A percentile compares a stretch with the other conserved stretches of the same genome.
Evolutionary conservation across 1,284 basidiomycete species (phyloP).

Genomic region (Trichosporon sp.): DNA sequence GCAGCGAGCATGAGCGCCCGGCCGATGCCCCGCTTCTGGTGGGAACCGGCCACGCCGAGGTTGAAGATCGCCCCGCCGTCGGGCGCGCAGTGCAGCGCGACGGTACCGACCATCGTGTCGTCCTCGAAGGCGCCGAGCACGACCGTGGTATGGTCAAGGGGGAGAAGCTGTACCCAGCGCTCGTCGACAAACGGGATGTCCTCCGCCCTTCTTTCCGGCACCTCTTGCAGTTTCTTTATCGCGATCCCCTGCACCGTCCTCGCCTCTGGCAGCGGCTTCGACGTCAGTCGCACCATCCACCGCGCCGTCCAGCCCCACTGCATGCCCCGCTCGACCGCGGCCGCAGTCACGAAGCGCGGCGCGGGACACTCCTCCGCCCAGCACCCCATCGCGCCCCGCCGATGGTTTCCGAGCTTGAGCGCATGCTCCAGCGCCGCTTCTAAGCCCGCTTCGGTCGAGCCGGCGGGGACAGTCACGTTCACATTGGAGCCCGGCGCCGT

Average conservation of each 20-base stretch:
- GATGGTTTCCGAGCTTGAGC: background rate
- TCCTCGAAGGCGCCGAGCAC: background rate
- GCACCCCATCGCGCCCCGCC: background rate
- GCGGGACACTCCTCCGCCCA: background rate
- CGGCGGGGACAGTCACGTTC: background rate
- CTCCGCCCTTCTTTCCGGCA: background rate
- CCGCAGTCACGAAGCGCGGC: background rate
- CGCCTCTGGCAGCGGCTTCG: background rate
- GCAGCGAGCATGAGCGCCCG: background rate
- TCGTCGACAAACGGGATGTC: background rate
- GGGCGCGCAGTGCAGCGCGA: background rate
- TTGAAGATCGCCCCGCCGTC: background rate
- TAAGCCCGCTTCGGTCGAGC: background rate
- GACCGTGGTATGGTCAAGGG: background rate
- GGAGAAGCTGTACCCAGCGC: background rate
- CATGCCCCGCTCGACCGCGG: background rate
- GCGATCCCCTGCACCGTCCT: background rate
- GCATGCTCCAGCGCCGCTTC: background rate
- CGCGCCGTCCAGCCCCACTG: conserved; percentile 6
- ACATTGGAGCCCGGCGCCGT: background rate
- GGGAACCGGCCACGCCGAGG: background rate
- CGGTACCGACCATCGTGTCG: background rate
- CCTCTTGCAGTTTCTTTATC: background rate
- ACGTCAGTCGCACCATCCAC: background rate
- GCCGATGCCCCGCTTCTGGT: background rate